phyloP scores from a whole-genome alignment of 2,329 filamentous ascomycete species.

The Huntiella decipiens region DNA sequence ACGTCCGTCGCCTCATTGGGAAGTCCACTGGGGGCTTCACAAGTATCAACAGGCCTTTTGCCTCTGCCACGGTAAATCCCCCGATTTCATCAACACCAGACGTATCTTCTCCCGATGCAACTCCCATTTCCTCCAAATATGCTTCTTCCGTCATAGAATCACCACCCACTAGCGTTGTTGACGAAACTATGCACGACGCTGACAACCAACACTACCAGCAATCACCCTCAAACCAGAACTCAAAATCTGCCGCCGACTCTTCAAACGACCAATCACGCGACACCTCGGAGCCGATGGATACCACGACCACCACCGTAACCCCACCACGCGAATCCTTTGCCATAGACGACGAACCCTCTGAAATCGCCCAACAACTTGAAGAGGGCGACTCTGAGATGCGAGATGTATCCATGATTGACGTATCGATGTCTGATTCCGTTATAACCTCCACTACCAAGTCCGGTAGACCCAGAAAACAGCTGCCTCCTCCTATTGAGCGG shows the following conservation, averaged over 20 bases:
- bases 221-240: background rate
- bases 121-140: background rate
- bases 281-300: background rate
- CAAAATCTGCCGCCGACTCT: background rate
- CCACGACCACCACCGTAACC: conserved; percentile 5
- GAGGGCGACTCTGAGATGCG: conserved; percentile 45
- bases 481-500: conserved; percentile 2
- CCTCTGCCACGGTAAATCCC: background rate
- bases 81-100: conserved; percentile 1
- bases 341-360: conserved; percentile 15
- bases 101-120: background rate
- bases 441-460: conserved; percentile 19
- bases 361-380: conserved; percentile 21
- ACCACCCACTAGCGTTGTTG: conserved; percentile 8
- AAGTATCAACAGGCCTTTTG: conserved; percentile 3
- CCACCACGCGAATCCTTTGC: conserved; percentile 9
- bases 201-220: background rate
- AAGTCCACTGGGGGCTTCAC: background rate
- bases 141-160: conserved; percentile 6
- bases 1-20: conserved; percentile 5
- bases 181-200: background rate
- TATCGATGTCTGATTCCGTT: conserved; percentile 20
- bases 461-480: conserved; percentile 10
- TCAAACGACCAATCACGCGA: background rate
- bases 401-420: conserved; percentile 24